Percentiles rank a stretch among this genome's conserved stretches.
phyloP scores from a whole-genome alignment of 176 grass and related monocot genomes.

The Otatea glauca region DNA sequence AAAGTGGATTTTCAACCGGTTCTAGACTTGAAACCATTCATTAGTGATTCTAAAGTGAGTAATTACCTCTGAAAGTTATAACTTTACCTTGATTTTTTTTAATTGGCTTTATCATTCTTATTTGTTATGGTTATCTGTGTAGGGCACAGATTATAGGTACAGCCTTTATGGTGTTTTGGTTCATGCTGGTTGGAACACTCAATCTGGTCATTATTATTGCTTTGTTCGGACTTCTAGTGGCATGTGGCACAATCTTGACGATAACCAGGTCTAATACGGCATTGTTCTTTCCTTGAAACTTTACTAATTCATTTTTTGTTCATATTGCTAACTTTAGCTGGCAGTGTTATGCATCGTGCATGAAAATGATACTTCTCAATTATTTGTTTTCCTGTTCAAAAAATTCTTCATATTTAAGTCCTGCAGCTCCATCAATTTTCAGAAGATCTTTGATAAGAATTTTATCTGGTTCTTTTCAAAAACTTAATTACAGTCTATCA shows the following conservation, averaged over 20 bases:
- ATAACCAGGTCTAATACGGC: slow-evolving; percentile 78
- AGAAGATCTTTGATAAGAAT: background rate
- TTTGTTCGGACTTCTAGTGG: slow-evolving; percentile 94
- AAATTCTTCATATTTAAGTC: background rate
- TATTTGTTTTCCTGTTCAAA: background rate
- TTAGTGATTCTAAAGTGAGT: slow-evolving; percentile 84
- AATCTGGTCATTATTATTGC: slow-evolving; percentile 96
- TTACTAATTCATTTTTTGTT: slow-evolving; percentile 33
- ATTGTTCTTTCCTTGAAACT: background rate
- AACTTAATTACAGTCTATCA: background rate
- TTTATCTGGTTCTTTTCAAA: slow-evolving; percentile 1
- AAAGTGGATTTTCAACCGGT: slow-evolving; percentile 77
- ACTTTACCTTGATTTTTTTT: slow-evolving; percentile 12
- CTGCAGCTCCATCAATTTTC: background rate
- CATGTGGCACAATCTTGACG: slow-evolving; percentile 98
- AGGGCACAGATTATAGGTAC: slow-evolving; percentile 83
- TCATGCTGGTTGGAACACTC: slow-evolving; percentile 89
- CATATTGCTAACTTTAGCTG: background rate
- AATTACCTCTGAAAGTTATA: slow-evolving; percentile 24
- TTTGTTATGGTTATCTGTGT: slow-evolving; percentile 31
- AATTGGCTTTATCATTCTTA: slow-evolving; percentile 9
- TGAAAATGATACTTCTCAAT: slow-evolving; percentile 25
- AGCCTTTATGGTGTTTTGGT: slow-evolving; percentile 96
- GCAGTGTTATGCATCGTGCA: background rate
- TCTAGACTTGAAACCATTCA: slow-evolving; percentile 85